These are phyloP conservation scores for Phylloporus scabripes DNA, from an alignment of 768 basidiomycete genomes.

Conservation along the genomic window DNA sequence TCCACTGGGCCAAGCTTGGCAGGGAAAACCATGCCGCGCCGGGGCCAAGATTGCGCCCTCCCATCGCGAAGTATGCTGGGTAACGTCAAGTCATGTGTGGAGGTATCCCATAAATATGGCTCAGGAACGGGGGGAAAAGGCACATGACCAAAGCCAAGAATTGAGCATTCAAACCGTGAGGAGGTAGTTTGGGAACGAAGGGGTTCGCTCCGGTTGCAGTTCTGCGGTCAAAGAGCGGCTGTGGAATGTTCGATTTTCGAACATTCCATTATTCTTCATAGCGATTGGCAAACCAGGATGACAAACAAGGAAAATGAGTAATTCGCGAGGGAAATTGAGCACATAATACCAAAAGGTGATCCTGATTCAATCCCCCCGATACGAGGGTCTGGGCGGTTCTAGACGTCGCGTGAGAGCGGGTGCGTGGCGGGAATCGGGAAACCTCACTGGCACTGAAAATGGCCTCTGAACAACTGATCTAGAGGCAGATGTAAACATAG, in stretches of 20 bases:
- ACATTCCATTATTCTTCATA: neutral
- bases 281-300: conserved; percentile 1
- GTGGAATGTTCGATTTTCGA: neutral
- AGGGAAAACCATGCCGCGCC: neutral
- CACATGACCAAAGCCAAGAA: conserved; percentile 5
- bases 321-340: neutral
- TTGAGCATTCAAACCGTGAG: neutral
- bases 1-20: neutral
- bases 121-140: neutral
- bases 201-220: neutral
- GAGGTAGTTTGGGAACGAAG: neutral
- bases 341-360: neutral
- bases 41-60: neutral
- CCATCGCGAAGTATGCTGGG: neutral
- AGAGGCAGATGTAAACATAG: conserved; percentile 1
- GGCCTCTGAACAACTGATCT: neutral
- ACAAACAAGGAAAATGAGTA: conserved; percentile 1
- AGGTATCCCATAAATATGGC: neutral
- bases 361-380: neutral
- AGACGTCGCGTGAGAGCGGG: neutral
- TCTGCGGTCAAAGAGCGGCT: conserved; percentile 9
- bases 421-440: neutral
- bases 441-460: neutral
- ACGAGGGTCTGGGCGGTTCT: neutral
- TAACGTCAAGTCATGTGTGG: neutral